These are phyloP conservation scores for Davidsoniella australis DNA, from an alignment of 2,329 filamentous ascomycete genomes.

Conservation along the genomic window DNA sequence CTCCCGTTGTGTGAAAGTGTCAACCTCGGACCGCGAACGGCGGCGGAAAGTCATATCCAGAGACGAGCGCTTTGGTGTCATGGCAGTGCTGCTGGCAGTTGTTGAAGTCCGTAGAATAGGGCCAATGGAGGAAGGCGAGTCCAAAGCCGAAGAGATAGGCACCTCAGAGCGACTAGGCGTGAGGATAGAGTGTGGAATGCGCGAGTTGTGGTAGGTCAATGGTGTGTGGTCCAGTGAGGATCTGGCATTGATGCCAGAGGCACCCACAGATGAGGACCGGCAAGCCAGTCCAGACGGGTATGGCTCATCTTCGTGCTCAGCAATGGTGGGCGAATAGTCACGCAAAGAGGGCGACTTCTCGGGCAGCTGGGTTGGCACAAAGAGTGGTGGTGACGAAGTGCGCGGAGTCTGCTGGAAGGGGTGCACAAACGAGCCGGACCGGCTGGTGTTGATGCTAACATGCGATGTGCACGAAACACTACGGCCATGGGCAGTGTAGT, in stretches of 20 bases:
- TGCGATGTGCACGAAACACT: constrained; percentile 43
- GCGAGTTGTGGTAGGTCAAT: constrained; percentile 17
- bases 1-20: constrained; percentile 35
- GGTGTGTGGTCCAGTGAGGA: constrained; percentile 12
- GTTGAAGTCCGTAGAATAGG: constrained; percentile 22
- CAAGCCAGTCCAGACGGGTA: constrained; percentile 6
- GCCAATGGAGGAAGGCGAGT: constrained; percentile 12
- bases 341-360: constrained; percentile 21
- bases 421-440: constrained; percentile 36
- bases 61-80: constrained; percentile 39
- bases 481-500: constrained; percentile 36
- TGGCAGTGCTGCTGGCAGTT: constrained; percentile 21
- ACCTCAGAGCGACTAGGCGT: constrained; percentile 31
- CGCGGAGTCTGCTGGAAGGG: constrained; percentile 48
- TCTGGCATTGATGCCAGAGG: not conserved
- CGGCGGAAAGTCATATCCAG: constrained; percentile 42
- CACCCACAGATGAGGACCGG: constrained; percentile 6
- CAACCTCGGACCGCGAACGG: constrained; percentile 42
- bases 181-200: constrained; percentile 24
- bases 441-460: constrained; percentile 28
- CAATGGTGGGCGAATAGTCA: constrained; percentile 39
- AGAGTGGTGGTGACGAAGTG: constrained; percentile 36
- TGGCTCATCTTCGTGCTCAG: constrained; percentile 31
- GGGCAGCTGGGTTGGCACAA: not conserved
- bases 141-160: constrained; percentile 17